Base-by-base conservation (phyloP, 495 filamentous ascomycete genomes). In the Penicillium salamii region DNA sequence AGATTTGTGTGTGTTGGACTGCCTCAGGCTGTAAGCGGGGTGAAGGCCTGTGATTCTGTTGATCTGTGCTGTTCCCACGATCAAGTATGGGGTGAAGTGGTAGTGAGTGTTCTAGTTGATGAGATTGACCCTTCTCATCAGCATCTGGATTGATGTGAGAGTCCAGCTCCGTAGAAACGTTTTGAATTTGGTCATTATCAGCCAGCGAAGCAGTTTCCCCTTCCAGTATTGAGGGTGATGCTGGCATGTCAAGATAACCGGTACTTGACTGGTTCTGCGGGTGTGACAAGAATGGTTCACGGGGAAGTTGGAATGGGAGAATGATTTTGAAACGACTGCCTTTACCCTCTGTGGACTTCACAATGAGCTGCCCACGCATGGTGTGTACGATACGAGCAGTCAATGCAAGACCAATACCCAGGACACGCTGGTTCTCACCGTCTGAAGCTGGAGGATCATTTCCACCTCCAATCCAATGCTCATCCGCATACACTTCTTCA, bases 321-420 rank as follows among this genome's bases (percentile, higher is more conserved):
- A 64, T 57, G 23, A 73, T 69, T 47, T 76, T 79, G 55, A 97
- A 95, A 26, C 87, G 78, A 24, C 90, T 92, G 1, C 92, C 92
- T 58, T 87, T 88, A 0, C 89, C 88, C 62, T 86, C 80, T 63
- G 95, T 89, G 0, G 91, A 95, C 54, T 91, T 95, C 5, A 97
- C 73, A 20, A 88, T 81, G 15, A 97, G 66, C 52, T 96, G 92
- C 0, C 92, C 92, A 47, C 91, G 84, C 86, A 95, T 91, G 57
- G 88, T 96, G 15, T 82, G 79, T 14, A 96, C 74, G 35, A 88
- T 89, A 18, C 91, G 77, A 34, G 92, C 87, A 2, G 96, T 90
- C 9, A 95, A 72, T 1, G 92, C 92, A 21, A 97, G 78, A 1
- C 91, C 92, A 5, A 97, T 74, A 0, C 92, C 92, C 3, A 97